These are phyloP conservation scores for Musa balbisiana DNA, from an alignment of 202 grass and related monocot species.

Conservation along the genomic window DNA sequence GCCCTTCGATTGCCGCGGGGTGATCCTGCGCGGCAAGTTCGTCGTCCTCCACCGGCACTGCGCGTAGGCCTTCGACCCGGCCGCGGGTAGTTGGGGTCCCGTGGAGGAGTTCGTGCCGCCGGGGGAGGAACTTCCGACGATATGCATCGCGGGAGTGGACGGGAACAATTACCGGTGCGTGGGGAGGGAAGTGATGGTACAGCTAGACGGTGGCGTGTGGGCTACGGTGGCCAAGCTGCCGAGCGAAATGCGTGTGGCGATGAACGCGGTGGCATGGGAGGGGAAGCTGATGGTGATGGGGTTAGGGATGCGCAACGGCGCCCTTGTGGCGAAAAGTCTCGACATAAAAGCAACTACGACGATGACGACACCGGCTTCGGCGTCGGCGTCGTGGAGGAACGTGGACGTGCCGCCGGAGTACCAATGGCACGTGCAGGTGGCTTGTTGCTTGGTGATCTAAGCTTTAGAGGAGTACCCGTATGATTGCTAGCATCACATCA, in stretches of 20 bases:
- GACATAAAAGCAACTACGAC: neutral
- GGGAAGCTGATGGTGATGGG: neutral
- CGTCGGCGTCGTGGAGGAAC: neutral
- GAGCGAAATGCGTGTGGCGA: neutral
- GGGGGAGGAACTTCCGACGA: neutral
- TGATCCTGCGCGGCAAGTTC: too few species aligned
- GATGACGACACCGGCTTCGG: neutral
- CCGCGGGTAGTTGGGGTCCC: neutral
- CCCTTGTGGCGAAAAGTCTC: neutral
- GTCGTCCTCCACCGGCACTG: too few species aligned
- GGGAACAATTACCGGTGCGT: neutral
- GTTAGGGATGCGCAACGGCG: neutral
- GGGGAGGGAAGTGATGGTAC: neutral
- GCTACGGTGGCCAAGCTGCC: neutral
- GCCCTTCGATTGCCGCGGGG: too few species aligned
- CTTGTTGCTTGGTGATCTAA: neutral
- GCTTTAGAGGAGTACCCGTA: too few species aligned
- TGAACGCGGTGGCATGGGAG: neutral
- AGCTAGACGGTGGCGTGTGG: neutral
- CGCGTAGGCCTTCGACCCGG: neutral
- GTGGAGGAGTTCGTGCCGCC: neutral
- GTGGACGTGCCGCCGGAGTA: neutral
- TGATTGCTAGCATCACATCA: too few species aligned
- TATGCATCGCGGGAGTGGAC: neutral
- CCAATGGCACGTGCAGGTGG: neutral